A percentile compares a stretch with the other conserved stretches of the same genome.
Conservation (phyloP, 208 protist species). For the Herpetomonas tarakana region DNA sequence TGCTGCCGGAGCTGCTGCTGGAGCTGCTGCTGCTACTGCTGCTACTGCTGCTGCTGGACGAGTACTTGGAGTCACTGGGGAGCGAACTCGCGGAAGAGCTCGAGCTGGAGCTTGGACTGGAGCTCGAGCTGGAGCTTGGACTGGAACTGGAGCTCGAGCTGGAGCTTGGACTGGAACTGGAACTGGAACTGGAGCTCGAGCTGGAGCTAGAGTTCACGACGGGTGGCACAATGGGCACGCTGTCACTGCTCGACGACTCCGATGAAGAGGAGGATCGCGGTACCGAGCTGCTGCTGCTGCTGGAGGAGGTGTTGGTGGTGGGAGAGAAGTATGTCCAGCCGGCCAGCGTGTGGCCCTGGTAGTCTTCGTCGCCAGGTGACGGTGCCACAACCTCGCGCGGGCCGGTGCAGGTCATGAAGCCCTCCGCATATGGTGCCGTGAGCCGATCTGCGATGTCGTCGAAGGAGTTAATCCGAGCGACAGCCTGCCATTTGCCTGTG, state of each 20-base stretch:
- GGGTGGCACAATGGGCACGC: background rate
- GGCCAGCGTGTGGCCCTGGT: background rate
- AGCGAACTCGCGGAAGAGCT: no score
- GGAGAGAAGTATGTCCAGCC: background rate
- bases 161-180: background rate
- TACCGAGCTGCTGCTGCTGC: constrained; percentile 6
- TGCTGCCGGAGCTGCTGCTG: background rate
- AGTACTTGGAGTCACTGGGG: no score
- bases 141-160: no score
- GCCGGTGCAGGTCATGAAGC: background rate
- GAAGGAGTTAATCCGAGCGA: background rate
- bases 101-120: background rate
- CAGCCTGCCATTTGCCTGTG: background rate
- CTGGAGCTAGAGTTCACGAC: background rate
- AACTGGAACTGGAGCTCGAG: background rate
- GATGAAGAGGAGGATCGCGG: background rate
- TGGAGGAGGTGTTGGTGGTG: background rate
- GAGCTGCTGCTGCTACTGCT: background rate
- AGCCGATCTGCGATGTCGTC: background rate
- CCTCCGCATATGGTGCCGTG: background rate
- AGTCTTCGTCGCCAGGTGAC: background rate
- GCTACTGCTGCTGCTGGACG: constrained; percentile 6
- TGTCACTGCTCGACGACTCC: background rate
- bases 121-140: background rate
- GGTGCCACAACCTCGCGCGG: background rate